Evolutionary conservation across 2,329 filamentous ascomycete genomes (phyloP).

Genomic region (Coniochaeta prunicola): DNA sequence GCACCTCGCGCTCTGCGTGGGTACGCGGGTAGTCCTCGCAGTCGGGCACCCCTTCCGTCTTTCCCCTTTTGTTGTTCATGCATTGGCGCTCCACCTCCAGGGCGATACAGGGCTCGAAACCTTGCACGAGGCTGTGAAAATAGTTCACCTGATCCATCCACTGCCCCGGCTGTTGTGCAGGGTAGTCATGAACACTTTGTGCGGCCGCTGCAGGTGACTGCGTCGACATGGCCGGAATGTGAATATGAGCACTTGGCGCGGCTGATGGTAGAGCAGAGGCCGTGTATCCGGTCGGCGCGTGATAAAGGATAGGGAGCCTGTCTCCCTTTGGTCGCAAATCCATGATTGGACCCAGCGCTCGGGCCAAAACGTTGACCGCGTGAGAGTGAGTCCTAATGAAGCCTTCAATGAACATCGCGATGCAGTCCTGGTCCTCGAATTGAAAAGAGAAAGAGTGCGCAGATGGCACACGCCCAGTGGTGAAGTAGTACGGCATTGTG

Average conservation of each 20-base stretch:
- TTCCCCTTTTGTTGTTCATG: background rate
- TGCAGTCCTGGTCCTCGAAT: background rate
- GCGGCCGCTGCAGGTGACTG: too few species aligned
- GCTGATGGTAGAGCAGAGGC: background rate
- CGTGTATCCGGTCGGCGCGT: background rate
- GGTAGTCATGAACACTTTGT: too few species aligned
- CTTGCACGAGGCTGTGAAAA: too few species aligned
- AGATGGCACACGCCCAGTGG: background rate
- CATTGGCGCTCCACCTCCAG: background rate
- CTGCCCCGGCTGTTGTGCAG: too few species aligned
- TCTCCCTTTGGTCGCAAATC: background rate
- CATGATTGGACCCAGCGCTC: background rate
- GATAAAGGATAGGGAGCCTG: background rate
- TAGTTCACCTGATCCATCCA: too few species aligned
- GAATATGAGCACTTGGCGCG: background rate
- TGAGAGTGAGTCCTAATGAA: background rate
- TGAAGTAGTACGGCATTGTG: too few species aligned
- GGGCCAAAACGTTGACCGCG: background rate
- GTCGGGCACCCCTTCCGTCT: background rate
- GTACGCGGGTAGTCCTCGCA: background rate
- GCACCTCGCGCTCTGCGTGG: background rate
- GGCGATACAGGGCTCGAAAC: background rate
- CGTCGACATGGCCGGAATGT: background rate
- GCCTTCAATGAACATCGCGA: background rate
- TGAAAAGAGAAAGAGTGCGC: background rate